Base-by-base conservation (phyloP, 176 grass and related monocot species). In the Ampelocalamus luodianensis region DNA sequence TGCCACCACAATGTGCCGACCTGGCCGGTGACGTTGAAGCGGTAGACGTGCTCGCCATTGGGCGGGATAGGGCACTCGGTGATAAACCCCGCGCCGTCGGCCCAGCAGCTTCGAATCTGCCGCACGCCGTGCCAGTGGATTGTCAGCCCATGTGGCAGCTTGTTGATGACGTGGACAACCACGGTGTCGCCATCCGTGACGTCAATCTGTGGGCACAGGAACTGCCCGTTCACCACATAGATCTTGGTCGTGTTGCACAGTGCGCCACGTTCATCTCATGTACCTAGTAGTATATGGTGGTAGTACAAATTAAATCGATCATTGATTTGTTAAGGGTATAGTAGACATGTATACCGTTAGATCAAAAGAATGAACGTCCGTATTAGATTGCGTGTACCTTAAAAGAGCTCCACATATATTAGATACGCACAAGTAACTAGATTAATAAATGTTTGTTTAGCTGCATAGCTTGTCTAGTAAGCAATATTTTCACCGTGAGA, bases 1-100 rank as follows among this genome's bases (percentile, higher is more conserved):
- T 90, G 89, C 89, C 89, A 90, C 89, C 89, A 90, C 9, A 90
- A 58, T 6, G 89, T 91, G 1, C 90, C 90, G 0, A 67, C 46
- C 64, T 91, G 81, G 0, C 46, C 65, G 6, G 64, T 13, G 34
- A 91, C 76, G 13, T 71, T 40, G 82, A 91, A 79, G 9, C 85
- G 76, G 76, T 91, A 85, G 29, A 86, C 38, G 70, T 34, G 76
- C 15, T 80, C 18, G 14, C 36, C 13, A 8, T 37, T 56, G 15
- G 83, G 64, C 1, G 46, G 38, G 59, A 91, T 80, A 10, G 85
- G 89, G 40, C 89, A 91, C 32, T 91, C 74, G 3, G 85, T 84
- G 1, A 91, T 76, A 42, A 75, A 76, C 0, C 67, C 68, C 0
- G 85, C 85, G 16, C 89, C 89, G 46, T 91, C 89, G 6, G 85